Conservation (phyloP, 2,329 filamentous ascomycete genomes). For the Colletotrichum sp. region DNA sequence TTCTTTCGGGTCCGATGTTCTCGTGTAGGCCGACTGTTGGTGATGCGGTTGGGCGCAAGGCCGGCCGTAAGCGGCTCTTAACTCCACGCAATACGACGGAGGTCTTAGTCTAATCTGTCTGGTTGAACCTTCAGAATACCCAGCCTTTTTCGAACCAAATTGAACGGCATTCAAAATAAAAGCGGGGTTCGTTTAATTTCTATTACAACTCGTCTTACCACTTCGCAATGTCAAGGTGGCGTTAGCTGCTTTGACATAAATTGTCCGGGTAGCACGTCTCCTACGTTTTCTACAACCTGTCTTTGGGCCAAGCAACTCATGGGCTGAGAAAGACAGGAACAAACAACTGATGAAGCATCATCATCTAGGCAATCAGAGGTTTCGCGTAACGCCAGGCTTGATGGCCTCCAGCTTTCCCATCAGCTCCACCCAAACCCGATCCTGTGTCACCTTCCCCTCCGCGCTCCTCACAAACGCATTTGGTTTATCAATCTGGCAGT, state of each 20-base stretch:
- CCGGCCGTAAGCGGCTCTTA: neutral
- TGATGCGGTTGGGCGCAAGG: neutral
- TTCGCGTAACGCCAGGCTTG: conserved; percentile 35
- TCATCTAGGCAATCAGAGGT: neutral
- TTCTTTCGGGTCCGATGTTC: neutral
- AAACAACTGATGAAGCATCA: neutral
- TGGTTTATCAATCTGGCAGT: conserved; percentile 33
- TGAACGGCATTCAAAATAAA: neutral
- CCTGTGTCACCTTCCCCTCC: conserved; percentile 40
- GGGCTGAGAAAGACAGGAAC: fast-evolving
- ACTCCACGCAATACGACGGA: neutral
- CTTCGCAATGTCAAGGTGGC: neutral
- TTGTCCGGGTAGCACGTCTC: no score
- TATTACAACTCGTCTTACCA: neutral
- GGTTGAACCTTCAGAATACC: no score
- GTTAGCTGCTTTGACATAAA: no score
- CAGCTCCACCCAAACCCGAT: conserved; percentile 49
- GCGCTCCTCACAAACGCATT: conserved; percentile 41
- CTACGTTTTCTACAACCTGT: no score
- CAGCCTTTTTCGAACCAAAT: no score
- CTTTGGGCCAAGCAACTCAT: no score
- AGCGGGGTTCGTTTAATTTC: neutral
- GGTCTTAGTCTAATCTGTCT: neutral
- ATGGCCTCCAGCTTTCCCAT: conserved; percentile 44
- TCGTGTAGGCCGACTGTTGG: neutral